phyloP scores from a whole-genome alignment of 345 rosid genomes.

The Gynandropsis gynandra region DNA sequence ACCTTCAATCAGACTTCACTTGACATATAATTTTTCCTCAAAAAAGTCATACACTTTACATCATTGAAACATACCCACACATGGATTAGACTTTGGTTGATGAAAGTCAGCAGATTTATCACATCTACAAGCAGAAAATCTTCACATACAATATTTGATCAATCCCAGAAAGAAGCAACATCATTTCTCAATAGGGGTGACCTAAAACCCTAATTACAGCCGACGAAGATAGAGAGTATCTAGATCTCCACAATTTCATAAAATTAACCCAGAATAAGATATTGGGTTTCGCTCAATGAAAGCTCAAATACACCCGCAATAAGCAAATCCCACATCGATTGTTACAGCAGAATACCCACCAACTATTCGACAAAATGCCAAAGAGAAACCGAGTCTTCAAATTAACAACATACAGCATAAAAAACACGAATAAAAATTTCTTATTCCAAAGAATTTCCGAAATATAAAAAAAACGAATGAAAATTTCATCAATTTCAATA shows the following conservation, averaged over 20 bases:
- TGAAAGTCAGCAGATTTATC: too few species aligned
- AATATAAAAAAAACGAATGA: neutral
- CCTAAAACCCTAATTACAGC: neutral
- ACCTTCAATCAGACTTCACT: too few species aligned
- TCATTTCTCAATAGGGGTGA: neutral
- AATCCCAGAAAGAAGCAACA: neutral
- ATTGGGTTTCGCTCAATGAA: neutral
- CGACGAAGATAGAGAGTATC: too few species aligned
- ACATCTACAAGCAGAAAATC: neutral
- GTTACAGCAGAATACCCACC: conserved; percentile 3
- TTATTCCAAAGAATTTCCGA: neutral
- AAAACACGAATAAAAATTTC: neutral
- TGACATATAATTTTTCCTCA: too few species aligned
- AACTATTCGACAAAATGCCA: conserved; percentile 18
- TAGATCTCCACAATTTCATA: too few species aligned
- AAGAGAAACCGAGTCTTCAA: neutral
- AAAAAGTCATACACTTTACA: too few species aligned
- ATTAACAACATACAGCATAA: neutral
- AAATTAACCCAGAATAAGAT: too few species aligned
- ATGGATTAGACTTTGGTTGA: too few species aligned
- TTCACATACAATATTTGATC: neutral
- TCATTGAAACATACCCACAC: too few species aligned
- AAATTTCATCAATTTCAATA: neutral
- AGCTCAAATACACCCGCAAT: neutral
- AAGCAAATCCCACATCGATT: neutral